These are phyloP conservation scores for Aristolochia fimbriata DNA, from an alignment of 164 flowering plant genomes.

Conservation along the genomic window DNA sequence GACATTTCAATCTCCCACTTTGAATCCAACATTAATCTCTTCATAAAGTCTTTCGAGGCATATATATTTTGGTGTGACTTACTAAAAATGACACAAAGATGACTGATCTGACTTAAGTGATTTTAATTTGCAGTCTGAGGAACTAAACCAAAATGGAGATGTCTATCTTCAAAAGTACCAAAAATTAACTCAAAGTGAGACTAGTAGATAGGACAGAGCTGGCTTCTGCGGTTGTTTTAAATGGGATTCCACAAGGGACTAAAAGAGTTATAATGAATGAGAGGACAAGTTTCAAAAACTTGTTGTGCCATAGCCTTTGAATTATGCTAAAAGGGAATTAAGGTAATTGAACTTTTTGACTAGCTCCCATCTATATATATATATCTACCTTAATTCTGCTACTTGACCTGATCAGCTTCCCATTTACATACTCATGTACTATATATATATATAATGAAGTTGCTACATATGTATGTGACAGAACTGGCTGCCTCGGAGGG, in stretches of 20 bases:
- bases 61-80: no score
- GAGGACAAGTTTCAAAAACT: conserved; percentile 35
- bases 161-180: conserved; percentile 39
- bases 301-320: conserved; percentile 24
- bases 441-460: not conserved
- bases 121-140: conserved; percentile 33
- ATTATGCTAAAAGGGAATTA: conserved; percentile 37
- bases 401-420: not conserved
- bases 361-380: not conserved
- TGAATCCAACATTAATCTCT: no score
- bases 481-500: no score
- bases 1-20: no score
- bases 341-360: no score
- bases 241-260: conserved; percentile 49
- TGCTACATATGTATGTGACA: conserved; percentile 4
- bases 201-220: conserved; percentile 67
- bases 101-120: not conserved
- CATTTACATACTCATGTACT: not conserved
- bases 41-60: no score
- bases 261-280: conserved; percentile 38
- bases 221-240: conserved; percentile 47
- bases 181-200: conserved; percentile 36
- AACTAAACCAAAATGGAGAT: conserved; percentile 52
- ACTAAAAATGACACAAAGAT: no score
- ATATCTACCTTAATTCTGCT: not conserved